These are phyloP conservation scores for Chlorella variabilis DNA, from an alignment of 163 green algal genomes.

Conservation along the genomic window DNA sequence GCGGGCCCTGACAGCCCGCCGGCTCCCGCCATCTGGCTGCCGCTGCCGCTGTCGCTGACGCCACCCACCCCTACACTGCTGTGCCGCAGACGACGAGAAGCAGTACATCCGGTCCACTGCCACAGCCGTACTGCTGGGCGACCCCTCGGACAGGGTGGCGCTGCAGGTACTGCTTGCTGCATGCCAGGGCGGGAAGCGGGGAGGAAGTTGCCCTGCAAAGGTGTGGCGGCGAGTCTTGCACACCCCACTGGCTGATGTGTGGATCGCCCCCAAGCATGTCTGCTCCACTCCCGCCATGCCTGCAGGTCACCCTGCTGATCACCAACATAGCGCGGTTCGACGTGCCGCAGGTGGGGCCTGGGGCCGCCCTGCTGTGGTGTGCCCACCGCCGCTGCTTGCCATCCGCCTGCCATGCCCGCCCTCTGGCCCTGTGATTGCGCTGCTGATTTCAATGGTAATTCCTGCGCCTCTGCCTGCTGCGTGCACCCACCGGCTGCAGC, in stretches of 20 bases:
- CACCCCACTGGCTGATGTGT: no score
- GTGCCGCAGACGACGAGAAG: slow-evolving; percentile 74
- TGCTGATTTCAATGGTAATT: no score
- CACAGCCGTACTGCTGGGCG: slow-evolving; percentile 61
- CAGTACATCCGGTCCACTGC: slow-evolving; percentile 53
- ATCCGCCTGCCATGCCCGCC: no score
- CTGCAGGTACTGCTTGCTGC: slow-evolving; percentile 44
- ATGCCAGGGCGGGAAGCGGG: no score
- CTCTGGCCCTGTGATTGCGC: no score
- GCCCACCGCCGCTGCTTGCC: neutral
- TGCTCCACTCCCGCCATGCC: neutral
- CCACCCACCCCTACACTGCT: no score
- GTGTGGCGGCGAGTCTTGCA: no score
- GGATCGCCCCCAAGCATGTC: neutral
- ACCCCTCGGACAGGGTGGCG: slow-evolving; percentile 71
- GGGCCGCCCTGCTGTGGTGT: neutral
- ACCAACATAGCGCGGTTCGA: slow-evolving; percentile 87
- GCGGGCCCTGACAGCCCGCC: no score
- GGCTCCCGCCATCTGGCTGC: no score
- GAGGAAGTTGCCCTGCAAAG: no score
- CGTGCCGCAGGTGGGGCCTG: slow-evolving; percentile 56
- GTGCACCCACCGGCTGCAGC: neutral
- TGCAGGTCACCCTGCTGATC: slow-evolving; percentile 76
- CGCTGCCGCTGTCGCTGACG: no score
- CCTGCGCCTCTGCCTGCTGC: neutral